Percentiles rank a stretch among this genome's conserved stretches.
Evolutionary conservation across 129 eudicot genomes (phyloP).

Genomic region (Lactuca sativa): DNA sequence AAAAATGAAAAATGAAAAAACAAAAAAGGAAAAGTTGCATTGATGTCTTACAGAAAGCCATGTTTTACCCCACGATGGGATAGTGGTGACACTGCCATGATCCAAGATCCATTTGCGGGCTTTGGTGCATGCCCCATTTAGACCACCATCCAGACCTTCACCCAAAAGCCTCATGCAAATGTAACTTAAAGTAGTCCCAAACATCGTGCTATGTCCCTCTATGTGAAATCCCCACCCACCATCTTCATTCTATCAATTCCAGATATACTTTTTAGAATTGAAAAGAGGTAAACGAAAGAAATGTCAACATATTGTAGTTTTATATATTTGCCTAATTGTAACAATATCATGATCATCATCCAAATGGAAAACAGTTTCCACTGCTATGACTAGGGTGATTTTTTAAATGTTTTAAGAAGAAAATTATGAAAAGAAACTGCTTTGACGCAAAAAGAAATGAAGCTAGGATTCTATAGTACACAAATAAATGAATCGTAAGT

Average conservation of each 20-base stretch:
- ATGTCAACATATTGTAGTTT: not conserved
- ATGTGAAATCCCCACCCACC: slow-evolving; percentile 48
- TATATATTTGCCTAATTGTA: too few species aligned
- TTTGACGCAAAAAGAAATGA: not conserved
- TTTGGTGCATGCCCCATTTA: slow-evolving; percentile 38
- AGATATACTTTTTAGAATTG: not conserved
- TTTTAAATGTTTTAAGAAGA: too few species aligned
- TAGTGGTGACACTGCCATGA: slow-evolving; percentile 43
- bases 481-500: not conserved
- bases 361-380: too few species aligned
- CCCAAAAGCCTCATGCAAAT: slow-evolving; percentile 51
- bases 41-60: slow-evolving; percentile 42
- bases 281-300: not conserved
- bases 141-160: slow-evolving; percentile 46
- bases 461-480: not conserved
- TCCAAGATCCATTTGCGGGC: slow-evolving; percentile 58
- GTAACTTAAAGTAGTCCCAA: slow-evolving; percentile 43
- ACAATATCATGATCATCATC: too few species aligned
- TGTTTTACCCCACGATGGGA: slow-evolving; percentile 57
- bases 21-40: too few species aligned
- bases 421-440: too few species aligned
- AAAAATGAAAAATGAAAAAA: too few species aligned
- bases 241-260: slow-evolving; percentile 36
- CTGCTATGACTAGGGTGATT: too few species aligned
- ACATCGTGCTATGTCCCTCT: slow-evolving; percentile 46